Conservation (phyloP, 2,329 filamentous ascomycete species). For the Calonectria crousiana region DNA sequence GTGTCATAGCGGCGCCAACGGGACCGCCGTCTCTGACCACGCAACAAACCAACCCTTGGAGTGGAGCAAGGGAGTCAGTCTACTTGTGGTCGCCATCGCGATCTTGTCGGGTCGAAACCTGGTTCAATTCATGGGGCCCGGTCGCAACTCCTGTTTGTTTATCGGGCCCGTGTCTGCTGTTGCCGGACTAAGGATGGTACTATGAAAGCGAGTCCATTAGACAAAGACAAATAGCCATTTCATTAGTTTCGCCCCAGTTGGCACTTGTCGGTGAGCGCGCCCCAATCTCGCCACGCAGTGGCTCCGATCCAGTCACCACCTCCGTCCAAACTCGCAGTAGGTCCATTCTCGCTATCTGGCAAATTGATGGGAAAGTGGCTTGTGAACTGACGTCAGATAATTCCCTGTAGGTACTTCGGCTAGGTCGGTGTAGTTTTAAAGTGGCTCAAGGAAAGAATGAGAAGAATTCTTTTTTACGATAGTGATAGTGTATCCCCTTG, state of each 20-base stretch:
- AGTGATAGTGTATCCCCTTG: no score
- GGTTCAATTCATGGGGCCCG: conserved; percentile 8
- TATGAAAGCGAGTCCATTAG: background rate
- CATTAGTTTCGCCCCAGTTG: conserved; percentile 7
- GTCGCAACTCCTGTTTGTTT: conserved; percentile 3
- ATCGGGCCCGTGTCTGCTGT: background rate
- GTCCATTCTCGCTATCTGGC: background rate
- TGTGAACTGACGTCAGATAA: background rate
- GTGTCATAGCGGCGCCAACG: conserved; percentile 32
- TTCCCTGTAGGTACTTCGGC: no score
- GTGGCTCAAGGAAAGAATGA: background rate
- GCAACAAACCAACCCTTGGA: conserved; percentile 3
- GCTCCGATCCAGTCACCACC: background rate
- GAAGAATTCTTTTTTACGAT: no score
- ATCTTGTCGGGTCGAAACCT: background rate
- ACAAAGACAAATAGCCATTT: background rate
- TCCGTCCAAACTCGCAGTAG: background rate
- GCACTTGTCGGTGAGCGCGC: conserved; percentile 30
- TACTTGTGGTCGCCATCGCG: conserved; percentile 7
- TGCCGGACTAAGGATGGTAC: conserved; percentile 13
- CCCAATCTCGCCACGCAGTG: conserved; percentile 21
- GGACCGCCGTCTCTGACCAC: conserved; percentile 12
- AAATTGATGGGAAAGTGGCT: background rate
- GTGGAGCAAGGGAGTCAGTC: conserved; percentile 18
- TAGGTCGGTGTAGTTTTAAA: background rate